A percentile compares a stretch with the other conserved stretches of the same genome.
phyloP scores from a whole-genome alignment of 2,329 filamentous ascomycete species.

The Trichothecium roseum region DNA sequence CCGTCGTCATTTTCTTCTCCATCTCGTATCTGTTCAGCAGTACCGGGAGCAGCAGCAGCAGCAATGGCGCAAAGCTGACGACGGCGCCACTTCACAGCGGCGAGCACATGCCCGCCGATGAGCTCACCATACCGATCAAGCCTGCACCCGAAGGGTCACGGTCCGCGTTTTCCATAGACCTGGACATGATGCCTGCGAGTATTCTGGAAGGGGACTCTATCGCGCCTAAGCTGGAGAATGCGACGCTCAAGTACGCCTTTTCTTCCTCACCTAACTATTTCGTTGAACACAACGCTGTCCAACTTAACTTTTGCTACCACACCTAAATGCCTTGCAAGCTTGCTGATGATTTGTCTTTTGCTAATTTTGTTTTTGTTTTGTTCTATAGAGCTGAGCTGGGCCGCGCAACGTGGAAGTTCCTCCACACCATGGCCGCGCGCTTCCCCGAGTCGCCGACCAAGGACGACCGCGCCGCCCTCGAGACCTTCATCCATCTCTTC shows the following conservation, averaged over 20 bases:
- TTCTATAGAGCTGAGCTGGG: slow-evolving; percentile 49
- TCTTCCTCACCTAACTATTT: slow-evolving; percentile 4
- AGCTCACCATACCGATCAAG: slow-evolving; percentile 10
- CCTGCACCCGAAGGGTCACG: slow-evolving; percentile 11
- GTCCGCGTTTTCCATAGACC: slow-evolving; percentile 23
- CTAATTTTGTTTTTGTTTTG: not conserved
- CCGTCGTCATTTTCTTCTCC: slow-evolving; percentile 44
- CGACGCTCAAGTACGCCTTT: slow-evolving; percentile 57
- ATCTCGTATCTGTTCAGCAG: slow-evolving; percentile 50
- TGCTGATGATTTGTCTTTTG: not conserved
- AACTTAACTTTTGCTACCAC: slow-evolving; percentile 3
- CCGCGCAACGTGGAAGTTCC: slow-evolving; percentile 57
- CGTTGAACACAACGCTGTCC: too few relatives aligned
- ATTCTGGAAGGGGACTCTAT: slow-evolving; percentile 60
- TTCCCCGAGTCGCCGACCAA: slow-evolving; percentile 55
- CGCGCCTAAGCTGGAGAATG: slow-evolving; percentile 73
- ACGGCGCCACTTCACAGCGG: slow-evolving; percentile 10
- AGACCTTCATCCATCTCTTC: slow-evolving; percentile 56
- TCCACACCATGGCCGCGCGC: slow-evolving; percentile 61
- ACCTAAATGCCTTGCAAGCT: not conserved
- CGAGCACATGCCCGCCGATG: slow-evolving; percentile 4
- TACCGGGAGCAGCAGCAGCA: slow-evolving; percentile 17
- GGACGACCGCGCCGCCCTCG: slow-evolving; percentile 52
- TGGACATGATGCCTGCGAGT: slow-evolving; percentile 31
- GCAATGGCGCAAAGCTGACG: slow-evolving; percentile 8